Evolutionary conservation across 805 yeast genomes (phyloP), one percentile per base, ranked within the genome.

Genomic region (Metschnikowia sp.): DNA sequence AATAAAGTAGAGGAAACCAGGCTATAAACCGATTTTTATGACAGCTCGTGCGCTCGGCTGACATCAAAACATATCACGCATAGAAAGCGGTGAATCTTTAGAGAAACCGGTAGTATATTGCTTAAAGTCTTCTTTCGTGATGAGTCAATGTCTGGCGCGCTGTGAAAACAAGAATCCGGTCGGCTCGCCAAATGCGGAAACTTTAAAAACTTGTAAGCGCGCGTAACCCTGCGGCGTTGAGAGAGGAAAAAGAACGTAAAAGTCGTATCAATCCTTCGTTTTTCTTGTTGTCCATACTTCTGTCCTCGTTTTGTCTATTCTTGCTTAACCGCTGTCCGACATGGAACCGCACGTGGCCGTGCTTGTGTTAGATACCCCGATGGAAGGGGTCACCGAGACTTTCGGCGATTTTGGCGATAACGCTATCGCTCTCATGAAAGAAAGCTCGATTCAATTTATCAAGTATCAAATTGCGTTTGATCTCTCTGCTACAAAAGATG

Each of bases 401-500:
- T 70, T 56, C 55, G 84, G 84, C 1, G 81, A 78, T 58, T 80
- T 76, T 57, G 84, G 81, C 2, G 81, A 79, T 50, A 74, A 73
- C 52, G 69, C 75, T 26, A 52, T 53, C 1, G 56, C 56, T 6
- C 58, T 78, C 8, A 49, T 80, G 37, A 40, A 44, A 26, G 47
- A 44, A 10, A 42, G 53, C 8, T 45, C 49, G 11, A 49, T 57
- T 19, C 58, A 57, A 7, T 59, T 63, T 42, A 62, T 56, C 11
- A 70, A 69, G 48, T 79, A 69, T 52, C 69, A 72, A 50, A 72
- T 74, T 6, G 64, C 61, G 15, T 53, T 66, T 38, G 55, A 57
- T 4, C 53, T 40, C n/a, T 22, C 44, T 13, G 36, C 18, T 11
- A 37, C 50, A 4, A 59, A 57, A 28, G 46, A 49, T 10, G 44